Evolutionary conservation across 345 rosid species (phyloP), one percentile per base, ranked within the genome.

Genomic region (Dimocarpus longan): DNA sequence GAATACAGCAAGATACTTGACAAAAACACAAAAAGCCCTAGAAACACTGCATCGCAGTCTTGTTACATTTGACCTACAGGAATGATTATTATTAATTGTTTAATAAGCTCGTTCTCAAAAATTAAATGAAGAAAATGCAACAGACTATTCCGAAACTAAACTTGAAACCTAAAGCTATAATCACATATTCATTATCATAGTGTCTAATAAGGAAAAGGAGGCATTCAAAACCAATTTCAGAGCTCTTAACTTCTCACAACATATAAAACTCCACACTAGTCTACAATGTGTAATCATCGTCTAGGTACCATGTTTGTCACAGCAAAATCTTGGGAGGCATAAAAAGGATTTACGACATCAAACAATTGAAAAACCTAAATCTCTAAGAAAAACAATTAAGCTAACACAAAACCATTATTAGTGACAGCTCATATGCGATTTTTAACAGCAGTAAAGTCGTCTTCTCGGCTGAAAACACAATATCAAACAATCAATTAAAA

Each of bases 381-480:
- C 28, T 69, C 10, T 32, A 28, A 28, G 5, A 48, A 11, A 64
- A n/a, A 24, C 62, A 2, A 19, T 26, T 3, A 64, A 24, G 12
- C 39, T 18, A 18, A 26, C 32, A 62, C 68, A 57, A 56, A 48
- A 52, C 67, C 21, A 11, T 48, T 59, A 67, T 8, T 21, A 76
- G 62, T 16, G 71, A 56, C n/a, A 66, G 28, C 39, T 19, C 22
- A 44, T 39, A 46, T 66, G 46, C n/a, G 16, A 66, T 2, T n/a
- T n/a, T 72, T 44, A 68, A 66, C n/a, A 32, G 71, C 28, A 32
- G 21, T 28, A 26, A 75, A 46, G 37, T 32, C 63, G 8, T 50
- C 71, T 75, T 66, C 71, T 66, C 62, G 44, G 54, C 78, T 75
- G 78, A 28, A 48, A 50, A 24, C 64, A 59, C 32, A 57, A 54